Base-by-base conservation (phyloP, 495 filamentous ascomycete species). In the Sordaria brevicollis region DNA sequence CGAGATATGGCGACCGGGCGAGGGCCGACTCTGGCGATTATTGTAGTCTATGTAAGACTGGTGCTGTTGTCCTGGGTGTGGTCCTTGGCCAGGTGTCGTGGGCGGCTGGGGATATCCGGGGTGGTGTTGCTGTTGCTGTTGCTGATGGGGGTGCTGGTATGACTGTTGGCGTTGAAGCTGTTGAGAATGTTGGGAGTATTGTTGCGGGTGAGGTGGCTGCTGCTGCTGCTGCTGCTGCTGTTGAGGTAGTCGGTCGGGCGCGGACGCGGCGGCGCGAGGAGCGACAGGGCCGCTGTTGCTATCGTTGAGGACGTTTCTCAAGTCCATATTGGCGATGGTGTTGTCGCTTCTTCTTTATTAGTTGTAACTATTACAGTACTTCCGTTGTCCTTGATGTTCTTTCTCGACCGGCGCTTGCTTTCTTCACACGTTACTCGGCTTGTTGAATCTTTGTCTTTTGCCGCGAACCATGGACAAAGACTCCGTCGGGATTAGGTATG, bases 281-380 rank as follows among this genome's bases (percentile, higher is more conserved):
- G 49, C 49, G 13, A 57, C 25, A 31, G 49, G 49, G 25, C 49
- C 49, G 49, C 49, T 57, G 13, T 69, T 75, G 67, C 72, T 79
- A 66, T 78, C 81, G 79, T 87, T 88, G 69, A 89, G 78, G 76
- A 89, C 86, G 19, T 80, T 82, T 74, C 81, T 77, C 70, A 89
- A 78, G 81, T 89, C 86, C 86, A 89, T 89, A 68, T 71, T 81
- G 75, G 68, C 71, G 68, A 71, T 65, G 25, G 29, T 65, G 37
- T 70, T 65, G 37, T 70, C 68, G 21, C 25, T 68, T 38, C 1
- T 35, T 68, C 66, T 19, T 25, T 31, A 68, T 33, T 68, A 39
- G 25, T 62, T 29, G 9, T 38, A 29, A n/a, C 66, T 35, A 67
- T 67, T 67, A 43, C 66, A 21, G 25, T 57, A 29, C 25, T 4